Evolutionary conservation across 1,139 yeast genomes (phyloP).

Genomic region (Geotrichum klebahnii): DNA sequence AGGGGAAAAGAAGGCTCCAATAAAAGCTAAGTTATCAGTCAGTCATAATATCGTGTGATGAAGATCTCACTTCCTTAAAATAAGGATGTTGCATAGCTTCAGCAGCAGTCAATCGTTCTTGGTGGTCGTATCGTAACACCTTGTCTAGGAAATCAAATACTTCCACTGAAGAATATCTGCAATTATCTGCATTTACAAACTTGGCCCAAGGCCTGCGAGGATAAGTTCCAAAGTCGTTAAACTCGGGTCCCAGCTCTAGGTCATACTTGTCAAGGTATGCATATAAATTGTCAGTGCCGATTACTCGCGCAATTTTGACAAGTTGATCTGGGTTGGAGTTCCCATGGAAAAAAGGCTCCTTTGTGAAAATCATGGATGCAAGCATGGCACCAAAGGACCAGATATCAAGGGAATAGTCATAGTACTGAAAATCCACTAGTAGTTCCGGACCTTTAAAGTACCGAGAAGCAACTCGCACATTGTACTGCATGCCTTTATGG

Average conservation of each 20-base stretch:
- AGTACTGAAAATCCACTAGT: conserved; percentile 77
- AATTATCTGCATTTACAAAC: conserved; percentile 69
- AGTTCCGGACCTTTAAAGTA: conserved; percentile 94
- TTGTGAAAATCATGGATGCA: conserved; percentile 92
- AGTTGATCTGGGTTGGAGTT: conserved; percentile 90
- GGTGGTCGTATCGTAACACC: conserved; percentile 81
- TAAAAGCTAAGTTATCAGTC: too few species aligned
- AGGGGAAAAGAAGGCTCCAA: too few species aligned
- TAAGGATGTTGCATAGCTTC: conserved; percentile 88
- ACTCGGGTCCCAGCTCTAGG: conserved; percentile 69
- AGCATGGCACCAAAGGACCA: conserved; percentile 97
- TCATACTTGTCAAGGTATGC: conserved; percentile 68
- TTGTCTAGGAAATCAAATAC: conserved; percentile 75
- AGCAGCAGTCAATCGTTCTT: conserved; percentile 77
- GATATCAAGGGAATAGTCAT: conserved; percentile 85
- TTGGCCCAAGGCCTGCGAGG: conserved; percentile 80
- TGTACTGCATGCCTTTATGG: conserved; percentile 86
- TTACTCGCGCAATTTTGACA: conserved; percentile 82
- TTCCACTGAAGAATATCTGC: conserved; percentile 59
- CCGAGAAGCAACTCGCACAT: conserved; percentile 91
- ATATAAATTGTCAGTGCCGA: conserved; percentile 79
- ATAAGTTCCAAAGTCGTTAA: conserved; percentile 69
- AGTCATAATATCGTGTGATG: too few species aligned
- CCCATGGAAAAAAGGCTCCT: conserved; percentile 94
- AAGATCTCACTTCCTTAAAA: too few species aligned